phyloP scores from a whole-genome alignment of 2,329 filamentous ascomycete species.

The Scytalidium sp. region DNA sequence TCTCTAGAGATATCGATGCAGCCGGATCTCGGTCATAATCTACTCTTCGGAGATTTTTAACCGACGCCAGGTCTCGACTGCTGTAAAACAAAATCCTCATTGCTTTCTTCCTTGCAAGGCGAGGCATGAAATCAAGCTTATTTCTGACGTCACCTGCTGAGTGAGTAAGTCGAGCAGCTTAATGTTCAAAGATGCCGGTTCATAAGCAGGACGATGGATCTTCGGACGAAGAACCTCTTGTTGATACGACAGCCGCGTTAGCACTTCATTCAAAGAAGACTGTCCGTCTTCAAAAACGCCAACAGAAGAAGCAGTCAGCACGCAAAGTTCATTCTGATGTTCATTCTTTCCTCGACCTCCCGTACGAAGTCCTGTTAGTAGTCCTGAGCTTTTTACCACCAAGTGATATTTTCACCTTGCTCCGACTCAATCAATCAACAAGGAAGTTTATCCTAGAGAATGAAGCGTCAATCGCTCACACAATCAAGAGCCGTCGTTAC shows the following conservation, averaged over 20 bases:
- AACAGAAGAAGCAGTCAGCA: constrained; percentile 37
- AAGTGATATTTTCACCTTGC: constrained; percentile 46
- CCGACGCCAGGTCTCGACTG: no score
- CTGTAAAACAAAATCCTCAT: no score
- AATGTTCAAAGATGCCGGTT: neutral
- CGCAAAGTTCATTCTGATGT: constrained; percentile 20
- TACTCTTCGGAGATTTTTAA: no score
- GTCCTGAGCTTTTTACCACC: constrained; percentile 45
- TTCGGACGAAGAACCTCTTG: constrained; percentile 34
- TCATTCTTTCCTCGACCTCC: constrained; percentile 41
- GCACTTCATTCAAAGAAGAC: constrained; percentile 50
- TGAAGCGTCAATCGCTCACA: constrained; percentile 37
- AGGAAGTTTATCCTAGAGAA: constrained; percentile 41
- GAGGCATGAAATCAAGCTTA: no score
- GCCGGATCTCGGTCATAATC: no score
- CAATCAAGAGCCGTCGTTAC: constrained; percentile 46
- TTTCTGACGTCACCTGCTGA: no score
- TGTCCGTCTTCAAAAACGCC: constrained; percentile 41
- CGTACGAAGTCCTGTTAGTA: constrained; percentile 48
- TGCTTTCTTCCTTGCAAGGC: no score
- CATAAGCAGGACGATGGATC: neutral
- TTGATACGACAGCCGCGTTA: constrained; percentile 47
- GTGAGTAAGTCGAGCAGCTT: no score
- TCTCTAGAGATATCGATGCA: no score
- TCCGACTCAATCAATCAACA: constrained; percentile 39